Evolutionary conservation across 345 rosid species (phyloP).

Genomic region (Gossypium sturtianum): DNA sequence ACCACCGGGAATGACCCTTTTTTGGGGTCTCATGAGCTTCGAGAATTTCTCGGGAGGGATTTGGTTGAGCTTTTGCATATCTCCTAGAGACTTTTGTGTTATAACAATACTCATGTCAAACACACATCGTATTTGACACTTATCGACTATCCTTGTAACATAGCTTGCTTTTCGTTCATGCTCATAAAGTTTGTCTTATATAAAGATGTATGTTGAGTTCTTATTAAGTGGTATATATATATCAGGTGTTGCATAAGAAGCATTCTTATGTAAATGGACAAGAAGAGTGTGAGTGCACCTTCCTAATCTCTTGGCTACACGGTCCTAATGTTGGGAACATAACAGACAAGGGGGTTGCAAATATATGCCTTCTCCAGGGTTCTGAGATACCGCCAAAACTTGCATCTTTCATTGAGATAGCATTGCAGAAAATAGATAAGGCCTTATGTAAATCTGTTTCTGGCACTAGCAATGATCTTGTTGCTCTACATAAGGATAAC

Average conservation of each 20-base stretch:
- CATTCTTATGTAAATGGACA: slow-evolving; percentile 32
- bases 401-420: slow-evolving; percentile 20
- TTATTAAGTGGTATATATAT: background rate
- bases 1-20: background rate
- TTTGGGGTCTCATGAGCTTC: too few relatives aligned
- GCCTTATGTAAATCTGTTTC: background rate
- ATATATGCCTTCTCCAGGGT: slow-evolving; percentile 27
- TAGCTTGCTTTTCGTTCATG: background rate
- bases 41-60: too few relatives aligned
- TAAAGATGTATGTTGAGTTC: background rate
- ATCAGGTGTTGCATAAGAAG: slow-evolving; percentile 23
- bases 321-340: slow-evolving; percentile 26
- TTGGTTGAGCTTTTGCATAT: too few relatives aligned
- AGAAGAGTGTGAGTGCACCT: slow-evolving; percentile 39
- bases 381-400: slow-evolving; percentile 11
- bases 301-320: slow-evolving; percentile 36
- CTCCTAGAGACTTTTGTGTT: too few relatives aligned
- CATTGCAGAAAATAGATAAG: slow-evolving; percentile 12
- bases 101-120: too few relatives aligned
- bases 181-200: background rate
- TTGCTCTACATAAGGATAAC: background rate
- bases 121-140: too few relatives aligned
- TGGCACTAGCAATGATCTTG: background rate
- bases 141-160: background rate
- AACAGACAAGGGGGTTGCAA: slow-evolving; percentile 25